phyloP scores from a whole-genome alignment of 768 basidiomycete genomes.

The Tylopilus subfusipes region DNA sequence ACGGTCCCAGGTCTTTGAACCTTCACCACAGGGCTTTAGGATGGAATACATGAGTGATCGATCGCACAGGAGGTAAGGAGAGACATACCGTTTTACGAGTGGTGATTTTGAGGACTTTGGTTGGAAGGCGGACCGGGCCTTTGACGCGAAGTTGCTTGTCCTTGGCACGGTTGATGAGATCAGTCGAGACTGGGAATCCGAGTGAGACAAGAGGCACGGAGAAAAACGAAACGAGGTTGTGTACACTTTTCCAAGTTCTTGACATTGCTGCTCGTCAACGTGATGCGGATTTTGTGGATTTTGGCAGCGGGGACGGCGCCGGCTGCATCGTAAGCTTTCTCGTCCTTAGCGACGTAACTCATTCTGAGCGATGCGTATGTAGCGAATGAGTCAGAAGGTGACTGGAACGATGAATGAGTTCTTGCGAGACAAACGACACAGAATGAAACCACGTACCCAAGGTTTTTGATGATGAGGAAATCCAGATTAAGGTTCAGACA shows the following conservation, averaged over 20 bases:
- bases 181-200: constrained; percentile 71
- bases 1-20: constrained; percentile 99
- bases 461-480: constrained; percentile 30
- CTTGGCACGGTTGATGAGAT: constrained; percentile 98
- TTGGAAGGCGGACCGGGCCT: constrained; percentile 97
- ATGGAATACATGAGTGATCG: constrained; percentile 1
- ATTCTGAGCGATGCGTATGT: constrained; percentile 43
- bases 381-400: constrained; percentile 77
- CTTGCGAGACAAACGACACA: not conserved
- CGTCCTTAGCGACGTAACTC: constrained; percentile 99
- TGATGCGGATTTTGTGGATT: constrained; percentile 99
- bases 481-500: constrained; percentile 34
- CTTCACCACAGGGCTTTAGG: constrained; percentile 94
- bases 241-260: constrained; percentile 97
- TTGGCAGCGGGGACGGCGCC: constrained; percentile 86
- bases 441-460: constrained; percentile 25
- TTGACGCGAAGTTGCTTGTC: constrained; percentile 99
- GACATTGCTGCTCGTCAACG: constrained; percentile 96
- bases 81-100: constrained; percentile 92
- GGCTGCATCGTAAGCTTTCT: constrained; percentile 95
- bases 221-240: constrained; percentile 13
- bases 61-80: not conserved
- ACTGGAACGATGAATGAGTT: constrained; percentile 36
- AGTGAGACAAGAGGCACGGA: not conserved
- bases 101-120: constrained; percentile 98